Conservation (phyloP, 345 rosid species). For the Sisymbrium irio region DNA sequence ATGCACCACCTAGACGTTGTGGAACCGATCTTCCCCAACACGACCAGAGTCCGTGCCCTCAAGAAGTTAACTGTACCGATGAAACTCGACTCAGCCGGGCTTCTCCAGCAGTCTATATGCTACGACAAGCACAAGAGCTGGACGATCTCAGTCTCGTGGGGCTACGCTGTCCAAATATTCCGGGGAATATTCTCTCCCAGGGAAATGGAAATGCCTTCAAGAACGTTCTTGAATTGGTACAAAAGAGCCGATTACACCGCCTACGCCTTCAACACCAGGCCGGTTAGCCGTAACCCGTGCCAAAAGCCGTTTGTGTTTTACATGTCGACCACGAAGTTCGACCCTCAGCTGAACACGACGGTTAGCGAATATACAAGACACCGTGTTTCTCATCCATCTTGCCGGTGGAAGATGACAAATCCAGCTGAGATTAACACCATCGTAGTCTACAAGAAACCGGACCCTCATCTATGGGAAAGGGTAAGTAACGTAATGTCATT, state of each 20-base stretch:
- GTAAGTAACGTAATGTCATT: slow-evolving; percentile 42
- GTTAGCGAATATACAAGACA: slow-evolving; percentile 62
- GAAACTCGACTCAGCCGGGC: slow-evolving; percentile 79
- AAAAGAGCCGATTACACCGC: slow-evolving; percentile 87
- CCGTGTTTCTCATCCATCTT: slow-evolving; percentile 55
- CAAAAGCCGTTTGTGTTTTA: slow-evolving; percentile 94
- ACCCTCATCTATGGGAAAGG: slow-evolving; percentile 76
- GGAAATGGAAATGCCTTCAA: slow-evolving; percentile 91
- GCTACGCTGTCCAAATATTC: slow-evolving; percentile 78
- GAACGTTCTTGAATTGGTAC: slow-evolving; percentile 97
- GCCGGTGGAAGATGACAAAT: slow-evolving; percentile 85
- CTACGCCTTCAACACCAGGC: slow-evolving; percentile 92
- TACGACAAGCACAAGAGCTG: slow-evolving; percentile 69
- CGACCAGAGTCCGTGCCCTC: slow-evolving; percentile 73
- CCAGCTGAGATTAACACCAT: slow-evolving; percentile 51
- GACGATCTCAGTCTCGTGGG: slow-evolving; percentile 91
- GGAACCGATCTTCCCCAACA: slow-evolving; percentile 84
- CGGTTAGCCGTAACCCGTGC: slow-evolving; percentile 84
- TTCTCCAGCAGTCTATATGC: slow-evolving; percentile 94
- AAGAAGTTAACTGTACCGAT: slow-evolving; percentile 53
- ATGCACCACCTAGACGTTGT: slow-evolving; percentile 93
- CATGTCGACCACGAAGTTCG: slow-evolving; percentile 52
- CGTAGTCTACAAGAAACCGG: slow-evolving; percentile 63
- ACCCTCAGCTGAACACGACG: slow-evolving; percentile 48
- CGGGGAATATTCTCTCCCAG: slow-evolving; percentile 83